Base-by-base conservation (phyloP, 2,329 filamentous ascomycete species). In the Penicillium brasilianum region DNA sequence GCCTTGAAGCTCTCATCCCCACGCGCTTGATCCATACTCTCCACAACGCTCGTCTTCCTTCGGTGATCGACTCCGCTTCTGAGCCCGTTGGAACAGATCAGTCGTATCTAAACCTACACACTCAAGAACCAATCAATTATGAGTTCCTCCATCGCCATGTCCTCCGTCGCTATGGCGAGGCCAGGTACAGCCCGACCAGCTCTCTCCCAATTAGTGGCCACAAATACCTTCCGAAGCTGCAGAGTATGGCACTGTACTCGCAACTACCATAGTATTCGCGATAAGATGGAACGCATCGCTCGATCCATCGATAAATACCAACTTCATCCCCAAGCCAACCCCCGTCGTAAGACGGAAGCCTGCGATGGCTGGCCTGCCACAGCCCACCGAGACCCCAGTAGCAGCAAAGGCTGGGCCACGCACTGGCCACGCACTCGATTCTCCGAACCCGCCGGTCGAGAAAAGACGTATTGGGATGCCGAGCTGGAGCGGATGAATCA, bases 401-500 rank as follows among this genome's bases (percentile, higher is more conserved):
- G 56, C 34, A 50, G 36, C 28, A 48, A 48, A 28, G 44, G 56
- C 14, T 57, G 60, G 62, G 36, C 30, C 6, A 14, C 46, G 28
- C 57, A 48, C 44, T 59, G 46, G 16, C 54, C 49, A n/a, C 66
- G 59, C 4, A 65, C 63, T n/a, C 48, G 32, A 1, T 60, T 63
- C 22, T 63, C 61, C 1, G 56, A 57, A 14, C 48, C 59, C 53
- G 37, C 54, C 28, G 54, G 57, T 25, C 55, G 44, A 58, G 48
- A 59, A 5, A 62, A 58, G 18, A 59, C 61, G 10, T 61, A 65
- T 43, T 71, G 69, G 67, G 63, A 73, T 22, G 57, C 62, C 4
- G 67, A 72, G 41, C 61, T 58, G 28, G 56, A 62, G 14, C 70
- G 65, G 13, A 61, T 69, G 25, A 65, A 71, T 11, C 59, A 65